phyloP scores from a whole-genome alignment of 2,329 filamentous ascomycete species.

The Cladosporium sphaerospermum region DNA sequence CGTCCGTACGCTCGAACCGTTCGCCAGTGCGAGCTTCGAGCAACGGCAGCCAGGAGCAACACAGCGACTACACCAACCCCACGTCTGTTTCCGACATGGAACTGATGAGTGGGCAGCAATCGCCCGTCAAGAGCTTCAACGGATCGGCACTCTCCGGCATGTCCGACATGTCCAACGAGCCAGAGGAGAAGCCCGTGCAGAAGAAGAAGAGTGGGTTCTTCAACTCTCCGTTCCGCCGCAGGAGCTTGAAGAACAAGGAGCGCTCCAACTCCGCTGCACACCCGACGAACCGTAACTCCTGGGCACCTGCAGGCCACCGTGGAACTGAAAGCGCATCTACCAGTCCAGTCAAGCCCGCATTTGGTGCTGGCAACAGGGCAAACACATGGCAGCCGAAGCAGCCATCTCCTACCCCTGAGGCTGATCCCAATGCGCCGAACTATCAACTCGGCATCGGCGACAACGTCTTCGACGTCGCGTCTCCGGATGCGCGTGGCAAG shows the following conservation, averaged over 20 bases:
- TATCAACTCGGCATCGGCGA: slow-evolving; percentile 91
- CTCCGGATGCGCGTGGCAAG: slow-evolving; percentile 53
- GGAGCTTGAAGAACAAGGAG: slow-evolving; percentile 75
- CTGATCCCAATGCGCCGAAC: slow-evolving; percentile 73
- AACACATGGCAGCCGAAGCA: slow-evolving; percentile 29
- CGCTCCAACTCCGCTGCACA: slow-evolving; percentile 30
- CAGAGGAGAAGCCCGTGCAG: slow-evolving; percentile 59
- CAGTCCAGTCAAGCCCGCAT: slow-evolving; percentile 37
- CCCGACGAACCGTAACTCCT: slow-evolving; percentile 46
- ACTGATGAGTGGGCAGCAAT: slow-evolving; percentile 64
- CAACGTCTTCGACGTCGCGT: slow-evolving; percentile 90
- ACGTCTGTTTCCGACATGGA: slow-evolving; percentile 86
- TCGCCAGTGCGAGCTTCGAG: slow-evolving; percentile 71
- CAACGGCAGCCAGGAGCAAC: slow-evolving; percentile 62
- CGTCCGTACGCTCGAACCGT: slow-evolving; percentile 61
- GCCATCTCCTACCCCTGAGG: slow-evolving; percentile 39
- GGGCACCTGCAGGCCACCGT: slow-evolving; percentile 39
- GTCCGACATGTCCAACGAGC: slow-evolving; percentile 22
- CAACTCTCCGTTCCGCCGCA: slow-evolving; percentile 80
- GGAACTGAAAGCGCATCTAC: slow-evolving; percentile 34
- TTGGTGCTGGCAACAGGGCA: slow-evolving; percentile 21
- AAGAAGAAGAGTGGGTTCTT: slow-evolving; percentile 82
- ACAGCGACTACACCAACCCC: slow-evolving; percentile 80
- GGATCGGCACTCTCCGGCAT: slow-evolving; percentile 27
- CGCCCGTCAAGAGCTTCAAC: slow-evolving; percentile 59